These are phyloP conservation scores for Albifimbria verrucaria DNA, from an alignment of 2,329 filamentous ascomycete species.

Conservation along the genomic window DNA sequence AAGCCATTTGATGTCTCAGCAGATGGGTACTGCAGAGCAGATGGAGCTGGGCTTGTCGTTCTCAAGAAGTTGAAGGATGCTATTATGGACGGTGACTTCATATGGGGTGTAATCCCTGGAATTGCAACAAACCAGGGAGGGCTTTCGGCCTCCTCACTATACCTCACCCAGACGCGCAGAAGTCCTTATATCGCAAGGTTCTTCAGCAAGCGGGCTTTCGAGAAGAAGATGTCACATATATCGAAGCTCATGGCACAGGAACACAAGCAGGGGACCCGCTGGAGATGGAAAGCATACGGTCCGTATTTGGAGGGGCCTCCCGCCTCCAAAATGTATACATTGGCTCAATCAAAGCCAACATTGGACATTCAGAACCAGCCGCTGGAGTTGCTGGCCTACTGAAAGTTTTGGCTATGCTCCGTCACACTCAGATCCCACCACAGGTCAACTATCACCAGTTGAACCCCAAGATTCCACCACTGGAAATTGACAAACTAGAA, in stretches of 20 bases:
- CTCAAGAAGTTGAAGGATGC: constrained; percentile 48
- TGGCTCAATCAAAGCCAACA: constrained; percentile 28
- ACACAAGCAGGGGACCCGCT: constrained; percentile 44
- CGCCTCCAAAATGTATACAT: constrained; percentile 12
- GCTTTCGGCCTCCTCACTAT: constrained; percentile 23
- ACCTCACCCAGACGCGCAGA: constrained; percentile 22
- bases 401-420: constrained; percentile 30
- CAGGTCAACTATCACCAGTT: constrained; percentile 19
- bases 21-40: constrained; percentile 50
- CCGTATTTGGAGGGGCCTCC: constrained; percentile 9
- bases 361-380: constrained; percentile 24
- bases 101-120: constrained; percentile 38
- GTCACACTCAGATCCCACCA: constrained; percentile 18
- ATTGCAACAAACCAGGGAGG: constrained; percentile 32
- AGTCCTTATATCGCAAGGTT: constrained; percentile 22
- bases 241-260: constrained; percentile 47
- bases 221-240: constrained; percentile 18
- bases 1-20: constrained; percentile 22
- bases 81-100: constrained; percentile 44
- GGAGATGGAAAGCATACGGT: constrained; percentile 26
- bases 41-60: constrained; percentile 41
- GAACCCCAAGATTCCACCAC: constrained; percentile 23
- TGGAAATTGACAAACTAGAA: constrained; percentile 10
- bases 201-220: constrained; percentile 7
- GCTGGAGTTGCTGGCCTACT: constrained; percentile 25